Evolutionary conservation across 352 stramenopile genomes (phyloP), one percentile per base, ranked within the genome.

Genomic region (Peronospora belbahrii): DNA sequence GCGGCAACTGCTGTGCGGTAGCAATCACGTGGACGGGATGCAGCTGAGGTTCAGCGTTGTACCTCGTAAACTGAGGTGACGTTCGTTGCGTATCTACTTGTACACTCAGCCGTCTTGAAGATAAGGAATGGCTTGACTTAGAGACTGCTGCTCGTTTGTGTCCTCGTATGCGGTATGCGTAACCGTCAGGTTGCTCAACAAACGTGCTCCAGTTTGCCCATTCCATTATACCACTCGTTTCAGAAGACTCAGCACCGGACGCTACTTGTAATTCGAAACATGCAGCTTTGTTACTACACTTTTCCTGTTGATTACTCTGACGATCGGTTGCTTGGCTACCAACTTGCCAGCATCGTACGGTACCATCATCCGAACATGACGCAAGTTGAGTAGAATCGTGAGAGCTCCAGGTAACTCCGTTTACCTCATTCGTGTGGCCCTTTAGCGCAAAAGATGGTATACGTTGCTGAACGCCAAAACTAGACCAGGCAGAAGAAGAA

Each of bases 351-450:
- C 37, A 57, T 2, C 70, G 67, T 11, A 86, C 56, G 0, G 61
- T 86, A 37, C 77, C 77, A 44, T 88, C 77, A 52, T 88, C 77
- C 0, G 74, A 86, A 34, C 65, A 77, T 0, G 72, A 71, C 4
- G 72, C 70, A 40, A 86, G 48, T 37, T 69, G 52, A 10, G 55
- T 67, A 36, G 74, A 80, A 46, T 85, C 72, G 6, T 50, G 59
- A 11, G 42, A 52, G 44, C 61, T 72, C 70, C 74, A 86, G 15
- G 68, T 59, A 0, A 88, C 70, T 43, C 72, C 73, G 43, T 85
- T 88, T 13, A 85, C 74, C 53, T 88, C 77, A 24, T 63, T 68
- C 19, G 28, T 35, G 43, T 88, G 77, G 2, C 63, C 72, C 42
- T 85, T 85, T 4, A 88, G 49, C n/a, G 65, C 77, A 2, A 70